phyloP scores from a whole-genome alignment of 2,329 filamentous ascomycete species.

The Sclerotinia spermophila region DNA sequence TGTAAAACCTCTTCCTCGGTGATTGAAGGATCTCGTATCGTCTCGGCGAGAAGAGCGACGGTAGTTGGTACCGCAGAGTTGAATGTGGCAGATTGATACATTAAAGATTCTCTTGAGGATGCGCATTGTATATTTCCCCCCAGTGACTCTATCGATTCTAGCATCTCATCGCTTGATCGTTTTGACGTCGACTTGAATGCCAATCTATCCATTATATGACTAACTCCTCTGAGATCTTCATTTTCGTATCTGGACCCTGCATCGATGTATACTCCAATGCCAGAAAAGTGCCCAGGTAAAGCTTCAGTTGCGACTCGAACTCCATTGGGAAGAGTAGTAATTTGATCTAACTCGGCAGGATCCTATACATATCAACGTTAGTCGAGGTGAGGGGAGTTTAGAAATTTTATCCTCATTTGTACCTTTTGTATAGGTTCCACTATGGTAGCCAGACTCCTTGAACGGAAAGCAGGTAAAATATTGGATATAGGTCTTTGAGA shows the following conservation, averaged over 20 bases:
- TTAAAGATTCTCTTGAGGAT: conserved; percentile 89
- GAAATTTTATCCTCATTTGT: neutral
- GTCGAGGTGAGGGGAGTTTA: conserved; percentile 3
- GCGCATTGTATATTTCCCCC: conserved; percentile 97
- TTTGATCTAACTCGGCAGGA: conserved; percentile 78
- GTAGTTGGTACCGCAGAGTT: conserved; percentile 85
- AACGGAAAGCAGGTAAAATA: conserved; percentile 30
- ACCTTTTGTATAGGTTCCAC: conserved; percentile 38
- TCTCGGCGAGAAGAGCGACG: conserved; percentile 83
- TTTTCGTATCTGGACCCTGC: conserved; percentile 94
- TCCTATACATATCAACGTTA: conserved; percentile 52
- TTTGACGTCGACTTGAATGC: conserved; percentile 86
- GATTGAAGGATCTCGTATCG: conserved; percentile 79
- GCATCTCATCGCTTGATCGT: conserved; percentile 75
- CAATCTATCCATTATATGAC: conserved; percentile 91
- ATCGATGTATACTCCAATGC: conserved; percentile 93
- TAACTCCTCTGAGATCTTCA: conserved; percentile 77
- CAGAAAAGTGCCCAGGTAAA: conserved; percentile 88
- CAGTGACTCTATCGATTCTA: conserved; percentile 80
- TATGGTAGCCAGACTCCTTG: conserved; percentile 35
- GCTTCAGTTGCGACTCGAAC: conserved; percentile 93
- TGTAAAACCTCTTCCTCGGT: conserved; percentile 82
- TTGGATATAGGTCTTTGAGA: conserved; percentile 22
- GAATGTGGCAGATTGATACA: conserved; percentile 99
- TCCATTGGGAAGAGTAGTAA: conserved; percentile 88